Conservation (phyloP, 441 rosid species). For the Gossypium schwendimanii region DNA sequence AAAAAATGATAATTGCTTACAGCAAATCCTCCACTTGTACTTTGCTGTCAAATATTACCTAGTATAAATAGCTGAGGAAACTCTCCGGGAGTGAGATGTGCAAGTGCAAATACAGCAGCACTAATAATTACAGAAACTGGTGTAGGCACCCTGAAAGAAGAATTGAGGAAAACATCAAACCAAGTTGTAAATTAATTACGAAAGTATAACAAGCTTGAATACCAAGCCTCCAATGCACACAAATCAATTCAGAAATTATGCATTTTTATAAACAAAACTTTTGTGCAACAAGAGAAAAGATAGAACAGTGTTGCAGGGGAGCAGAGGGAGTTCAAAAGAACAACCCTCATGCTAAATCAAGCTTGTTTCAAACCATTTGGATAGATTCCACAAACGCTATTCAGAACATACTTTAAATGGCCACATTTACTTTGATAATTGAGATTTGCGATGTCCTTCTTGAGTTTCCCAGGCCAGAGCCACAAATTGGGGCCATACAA, state of each 20-base stretch:
- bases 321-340: neutral
- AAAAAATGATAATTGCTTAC: neutral
- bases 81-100: slow-evolving; percentile 84
- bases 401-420: neutral
- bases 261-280: neutral
- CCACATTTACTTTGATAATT: neutral
- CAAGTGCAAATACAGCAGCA: slow-evolving; percentile 83
- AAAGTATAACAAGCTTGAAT: neutral
- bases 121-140: slow-evolving; percentile 69
- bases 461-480: neutral
- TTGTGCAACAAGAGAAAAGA: neutral
- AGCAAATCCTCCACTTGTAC: neutral
- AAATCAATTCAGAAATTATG: neutral
- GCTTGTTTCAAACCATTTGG: neutral
- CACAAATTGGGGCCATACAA: neutral
- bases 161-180: slow-evolving; percentile 3
- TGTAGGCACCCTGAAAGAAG: slow-evolving; percentile 61
- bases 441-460: neutral
- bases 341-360: neutral
- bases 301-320: neutral
- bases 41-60: slow-evolving; percentile 31
- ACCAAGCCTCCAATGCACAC: neutral
- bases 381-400: neutral
- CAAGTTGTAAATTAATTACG: neutral
- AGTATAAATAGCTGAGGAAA: slow-evolving; percentile 77